Evolutionary conservation across 805 yeast species (phyloP), one percentile per base, ranked within the genome.

Genomic region (Wickerhamiella brachini): DNA sequence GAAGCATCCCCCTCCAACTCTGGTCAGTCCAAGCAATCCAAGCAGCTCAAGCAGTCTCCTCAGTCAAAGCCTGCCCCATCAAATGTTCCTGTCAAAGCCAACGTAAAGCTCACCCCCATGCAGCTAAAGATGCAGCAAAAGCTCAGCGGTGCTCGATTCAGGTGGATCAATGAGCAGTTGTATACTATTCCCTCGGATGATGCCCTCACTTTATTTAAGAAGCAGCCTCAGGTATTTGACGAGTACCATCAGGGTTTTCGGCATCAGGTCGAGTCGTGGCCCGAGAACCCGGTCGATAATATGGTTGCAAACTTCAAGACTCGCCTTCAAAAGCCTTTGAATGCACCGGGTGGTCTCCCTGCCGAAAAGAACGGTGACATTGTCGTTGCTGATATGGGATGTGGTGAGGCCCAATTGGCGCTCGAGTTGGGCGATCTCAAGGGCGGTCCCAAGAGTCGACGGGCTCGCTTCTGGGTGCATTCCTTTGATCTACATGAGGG

Each of bases 151-250:
- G 87, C 97, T 0, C 73, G 98, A 59, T 93, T 93, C 70, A 76
- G 99, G 65, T 93, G 97, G 97, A 93, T 93, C 63, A 93, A 93
- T 65, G 98, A 93, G 67, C 95, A 90, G 64, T 71, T 93, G n/a
- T 93, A 93, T 64, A 93, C 97, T 1, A 81, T 81, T 38, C 68
- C 81, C 0, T 89, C 97, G 0, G 79, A 77, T 6, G 78, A 78
- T 21, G 97, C 98, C 0, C 69, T 86, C 24, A 70, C 74, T 22
- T 68, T 93, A 54, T 79, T 93, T 43, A 71, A 76, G 51, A 78
- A 81, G 15, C 95, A 89, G 59, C 98, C 99, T 0, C 79, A 80
- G 22, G 71, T 93, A 54, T 93, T 89, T 65, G 93, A 86, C 57
- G 97, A 90, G 63, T 93, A 93, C 61, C 98, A 94, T 64, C 83